phyloP scores from a whole-genome alignment of 176 grass and related monocot genomes.

The Triticum monococcum region DNA sequence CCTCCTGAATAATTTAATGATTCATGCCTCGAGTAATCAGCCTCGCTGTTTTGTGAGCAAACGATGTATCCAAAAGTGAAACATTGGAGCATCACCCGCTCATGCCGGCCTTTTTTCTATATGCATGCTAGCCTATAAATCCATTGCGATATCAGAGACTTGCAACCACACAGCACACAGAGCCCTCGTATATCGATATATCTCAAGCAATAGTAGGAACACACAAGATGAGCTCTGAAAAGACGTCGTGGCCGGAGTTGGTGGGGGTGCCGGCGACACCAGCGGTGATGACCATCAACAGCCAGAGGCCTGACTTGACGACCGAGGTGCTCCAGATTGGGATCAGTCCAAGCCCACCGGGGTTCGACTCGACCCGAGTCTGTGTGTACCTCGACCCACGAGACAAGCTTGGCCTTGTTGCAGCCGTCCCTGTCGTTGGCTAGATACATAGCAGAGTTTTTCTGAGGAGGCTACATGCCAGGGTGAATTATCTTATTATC shows the following conservation, averaged over 20 bases:
- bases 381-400: background rate
- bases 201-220: background rate
- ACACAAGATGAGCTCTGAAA: background rate
- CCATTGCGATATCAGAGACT: background rate
- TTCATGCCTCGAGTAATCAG: background rate
- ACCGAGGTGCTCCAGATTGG: background rate
- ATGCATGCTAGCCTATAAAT: background rate
- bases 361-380: background rate
- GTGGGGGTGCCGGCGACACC: background rate
- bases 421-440: background rate
- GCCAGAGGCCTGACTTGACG: background rate
- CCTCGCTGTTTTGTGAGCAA: background rate
- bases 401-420: background rate
- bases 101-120: background rate
- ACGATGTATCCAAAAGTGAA: background rate
- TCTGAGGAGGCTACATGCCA: no score
- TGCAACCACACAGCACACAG: background rate
- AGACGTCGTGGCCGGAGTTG: constrained; percentile 1
- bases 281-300: background rate
- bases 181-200: no score
- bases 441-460: background rate
- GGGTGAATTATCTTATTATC: no score
- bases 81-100: background rate
- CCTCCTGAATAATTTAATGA: background rate
- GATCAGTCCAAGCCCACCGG: background rate